A percentile compares a stretch with the other conserved stretches of the same genome.
phyloP scores from a whole-genome alignment of 176 grass and related monocot species.

The Zoysia japonica region DNA sequence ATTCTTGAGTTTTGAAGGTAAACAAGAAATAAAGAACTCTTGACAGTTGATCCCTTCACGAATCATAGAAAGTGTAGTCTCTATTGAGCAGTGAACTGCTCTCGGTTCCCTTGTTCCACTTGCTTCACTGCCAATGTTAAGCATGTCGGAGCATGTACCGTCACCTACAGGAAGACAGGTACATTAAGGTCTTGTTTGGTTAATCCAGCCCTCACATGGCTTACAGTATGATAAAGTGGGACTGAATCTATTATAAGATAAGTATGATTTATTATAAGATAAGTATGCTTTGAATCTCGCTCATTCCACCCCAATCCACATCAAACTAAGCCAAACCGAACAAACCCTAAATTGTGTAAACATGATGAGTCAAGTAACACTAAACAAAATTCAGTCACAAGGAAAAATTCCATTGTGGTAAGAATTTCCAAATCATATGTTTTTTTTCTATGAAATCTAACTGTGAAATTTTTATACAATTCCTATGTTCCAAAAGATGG shows the following conservation, averaged over 20 bases:
- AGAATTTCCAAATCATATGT: too few species aligned
- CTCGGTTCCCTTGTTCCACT: slow-evolving; percentile 42
- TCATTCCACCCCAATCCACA: too few species aligned
- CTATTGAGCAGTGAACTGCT: slow-evolving; percentile 75
- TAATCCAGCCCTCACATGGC: too few species aligned
- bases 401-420: too few species aligned
- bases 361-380: slow-evolving; percentile 23
- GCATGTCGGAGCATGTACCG: slow-evolving; percentile 47
- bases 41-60: slow-evolving; percentile 59
- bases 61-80: slow-evolving; percentile 59
- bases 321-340: background rate
- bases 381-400: background rate
- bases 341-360: background rate
- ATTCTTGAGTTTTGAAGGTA: background rate
- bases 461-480: too few species aligned
- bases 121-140: slow-evolving; percentile 48
- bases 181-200: too few species aligned
- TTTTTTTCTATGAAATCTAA: too few species aligned
- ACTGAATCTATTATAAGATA: too few species aligned
- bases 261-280: too few species aligned
- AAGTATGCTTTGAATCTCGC: too few species aligned
- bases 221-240: too few species aligned
- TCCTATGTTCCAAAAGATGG: too few species aligned
- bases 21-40: slow-evolving; percentile 3
- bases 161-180: slow-evolving; percentile 43